These are phyloP conservation scores for Emiliania huxleyi DNA, from an alignment of 78 protist species.

Conservation along the genomic window DNA sequence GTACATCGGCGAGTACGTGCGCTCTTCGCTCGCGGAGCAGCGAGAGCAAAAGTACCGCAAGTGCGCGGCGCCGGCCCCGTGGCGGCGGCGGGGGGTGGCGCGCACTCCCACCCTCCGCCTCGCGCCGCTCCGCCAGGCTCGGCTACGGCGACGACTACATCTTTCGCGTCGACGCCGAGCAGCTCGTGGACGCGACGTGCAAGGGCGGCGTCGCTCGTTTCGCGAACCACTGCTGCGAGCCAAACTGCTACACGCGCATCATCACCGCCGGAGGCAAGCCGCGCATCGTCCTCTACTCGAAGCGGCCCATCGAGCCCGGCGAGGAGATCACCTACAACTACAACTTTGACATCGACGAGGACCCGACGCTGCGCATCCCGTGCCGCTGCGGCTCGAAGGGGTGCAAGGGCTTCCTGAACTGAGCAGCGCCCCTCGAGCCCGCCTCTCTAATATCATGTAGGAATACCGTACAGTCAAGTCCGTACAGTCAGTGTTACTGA, in stretches of 20 bases:
- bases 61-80: neutral
- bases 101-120: too few species aligned
- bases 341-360: slow-evolving; percentile 23
- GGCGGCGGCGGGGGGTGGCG: too few species aligned
- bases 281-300: slow-evolving; percentile 71
- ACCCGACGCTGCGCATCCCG: neutral
- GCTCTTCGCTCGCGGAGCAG: slow-evolving; percentile 79
- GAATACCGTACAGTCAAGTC: too few species aligned
- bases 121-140: neutral
- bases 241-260: slow-evolving; percentile 92
- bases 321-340: slow-evolving; percentile 50
- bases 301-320: slow-evolving; percentile 18
- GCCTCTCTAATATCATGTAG: too few species aligned
- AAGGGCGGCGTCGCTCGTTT: slow-evolving; percentile 92
- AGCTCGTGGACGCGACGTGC: slow-evolving; percentile 92
- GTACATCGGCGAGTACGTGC: slow-evolving; percentile 94
- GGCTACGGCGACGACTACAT: slow-evolving; percentile 83
- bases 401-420: slow-evolving; percentile 24
- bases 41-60: slow-evolving; percentile 86
- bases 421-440: too few species aligned
- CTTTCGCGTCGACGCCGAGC: slow-evolving; percentile 87
- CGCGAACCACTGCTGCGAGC: slow-evolving; percentile 97
- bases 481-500: too few species aligned
- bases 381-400: slow-evolving; percentile 18
- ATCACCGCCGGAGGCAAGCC: slow-evolving; percentile 56